Evolutionary conservation across 345 rosid species (phyloP).

Genomic region (Eucalyptus marginata): DNA sequence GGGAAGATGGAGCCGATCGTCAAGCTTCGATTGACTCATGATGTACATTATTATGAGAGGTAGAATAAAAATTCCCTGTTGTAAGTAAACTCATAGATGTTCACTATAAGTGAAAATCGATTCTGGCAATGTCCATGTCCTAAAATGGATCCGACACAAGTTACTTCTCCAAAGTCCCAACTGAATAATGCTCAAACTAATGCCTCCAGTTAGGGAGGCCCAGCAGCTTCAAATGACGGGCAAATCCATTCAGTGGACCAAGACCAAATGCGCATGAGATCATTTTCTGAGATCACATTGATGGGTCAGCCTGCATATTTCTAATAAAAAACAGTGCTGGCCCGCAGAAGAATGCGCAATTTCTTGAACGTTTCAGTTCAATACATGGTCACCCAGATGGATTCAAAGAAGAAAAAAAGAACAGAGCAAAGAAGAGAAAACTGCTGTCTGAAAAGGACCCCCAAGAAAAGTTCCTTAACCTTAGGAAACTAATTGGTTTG

Average conservation of each 20-base stretch:
- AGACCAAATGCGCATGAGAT: not conserved
- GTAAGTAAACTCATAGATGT: not conserved
- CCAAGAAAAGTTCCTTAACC: not conserved
- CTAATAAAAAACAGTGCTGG: not conserved
- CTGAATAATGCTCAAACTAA: not conserved
- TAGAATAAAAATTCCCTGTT: not conserved
- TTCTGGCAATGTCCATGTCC: not conserved
- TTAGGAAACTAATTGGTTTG: not conserved
- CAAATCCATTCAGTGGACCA: not conserved
- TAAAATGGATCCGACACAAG: not conserved
- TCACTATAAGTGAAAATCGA: not conserved
- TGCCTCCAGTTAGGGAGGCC: not conserved
- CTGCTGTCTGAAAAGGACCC: not conserved
- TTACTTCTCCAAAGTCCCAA: not conserved
- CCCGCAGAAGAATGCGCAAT: not conserved
- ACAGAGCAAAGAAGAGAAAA: not conserved
- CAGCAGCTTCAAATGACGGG: not conserved
- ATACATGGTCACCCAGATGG: not conserved
- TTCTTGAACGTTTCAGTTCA: not conserved
- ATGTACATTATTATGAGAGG: not conserved
- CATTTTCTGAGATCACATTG: not conserved
- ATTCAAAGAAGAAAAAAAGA: not conserved
- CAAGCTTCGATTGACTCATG: conserved; percentile 31
- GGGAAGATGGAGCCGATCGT: conserved; percentile 51
- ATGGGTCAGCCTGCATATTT: not conserved